Evolutionary conservation across 495 filamentous ascomycete species (phyloP).

Genomic region (Patellaria atrata): DNA sequence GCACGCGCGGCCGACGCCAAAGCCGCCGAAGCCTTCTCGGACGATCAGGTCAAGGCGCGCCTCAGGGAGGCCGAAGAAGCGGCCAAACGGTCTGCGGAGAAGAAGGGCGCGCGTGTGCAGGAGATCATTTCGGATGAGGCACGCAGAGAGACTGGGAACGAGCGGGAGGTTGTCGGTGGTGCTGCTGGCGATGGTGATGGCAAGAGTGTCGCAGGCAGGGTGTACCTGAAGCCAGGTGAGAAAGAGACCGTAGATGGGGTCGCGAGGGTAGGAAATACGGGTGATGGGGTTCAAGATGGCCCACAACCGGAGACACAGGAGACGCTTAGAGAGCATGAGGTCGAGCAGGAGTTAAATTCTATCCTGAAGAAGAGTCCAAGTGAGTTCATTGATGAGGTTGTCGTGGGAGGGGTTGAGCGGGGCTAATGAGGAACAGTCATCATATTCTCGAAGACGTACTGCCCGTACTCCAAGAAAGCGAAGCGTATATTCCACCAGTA

Average conservation of each 20-base stretch:
- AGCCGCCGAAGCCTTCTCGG: not conserved
- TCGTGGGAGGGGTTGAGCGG: too few species aligned
- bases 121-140: too few species aligned
- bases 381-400: too few species aligned
- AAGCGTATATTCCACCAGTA: slow-evolving; percentile 73
- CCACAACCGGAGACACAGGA: slow-evolving; percentile 32
- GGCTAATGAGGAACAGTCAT: slow-evolving; percentile 67
- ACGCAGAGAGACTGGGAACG: slow-evolving; percentile 37
- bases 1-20: slow-evolving; percentile 9
- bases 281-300: slow-evolving; percentile 18
- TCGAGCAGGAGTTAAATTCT: slow-evolving; percentile 49
- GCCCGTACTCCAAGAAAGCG: slow-evolving; percentile 66
- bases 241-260: slow-evolving; percentile 25
- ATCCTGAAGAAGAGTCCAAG: slow-evolving; percentile 73
- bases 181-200: slow-evolving; percentile 19
- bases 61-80: slow-evolving; percentile 25
- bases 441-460: slow-evolving; percentile 91
- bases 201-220: slow-evolving; percentile 51
- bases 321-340: slow-evolving; percentile 40
- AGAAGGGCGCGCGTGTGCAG: slow-evolving; percentile 37
- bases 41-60: slow-evolving; percentile 26
- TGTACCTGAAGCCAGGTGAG: slow-evolving; percentile 36
- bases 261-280: slow-evolving; percentile 18
- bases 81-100: slow-evolving; percentile 31
- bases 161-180: slow-evolving; percentile 8